Base-by-base conservation (phyloP, 768 basidiomycete species). In the Termitomyces bulborhizus region DNA sequence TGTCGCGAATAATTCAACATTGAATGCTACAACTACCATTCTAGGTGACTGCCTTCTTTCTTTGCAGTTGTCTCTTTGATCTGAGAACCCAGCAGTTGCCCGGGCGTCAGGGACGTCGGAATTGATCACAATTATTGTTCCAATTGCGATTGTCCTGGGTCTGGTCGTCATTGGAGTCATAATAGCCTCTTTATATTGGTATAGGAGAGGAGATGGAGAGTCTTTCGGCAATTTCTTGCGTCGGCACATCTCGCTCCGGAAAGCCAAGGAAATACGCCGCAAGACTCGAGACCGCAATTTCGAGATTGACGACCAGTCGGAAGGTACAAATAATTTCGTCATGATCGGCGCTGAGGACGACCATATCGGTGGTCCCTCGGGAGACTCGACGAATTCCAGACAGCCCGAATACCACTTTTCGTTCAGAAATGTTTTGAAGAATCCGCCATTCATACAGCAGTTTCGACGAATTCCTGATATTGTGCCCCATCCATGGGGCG, bases 231-330 rank as follows among this genome's bases (percentile, higher is more conserved):
- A 27, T 39, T 46, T 60, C 24, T 18, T 43, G 42, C 32, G 29
- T 18, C 18, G 53, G 27, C 24, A 15, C 16, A 2, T 41, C 37
- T 42, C 49, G 26, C 21, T 50, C 11, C 42, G 50, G 32, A 47
- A 29, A 26, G 42, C 57, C 12, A 56, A 43, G 0, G 56, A 53
- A 43, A 55, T 67, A 31, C 58, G 37, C 18, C 54, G 46, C 11
- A 41, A 16, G 15, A 32, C 7, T 11, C 57, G 52, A 29, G 36
- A 46, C 36, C 36, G 27, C 15, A 11, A 41, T 34, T 66, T 61
- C 51, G 50, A 46, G 6, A 66, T 67, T 36, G 66, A 67, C 53
- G 50, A 21, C 11, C 15, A 13, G 13, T n/a, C 54, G 9, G 54
- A 44, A 27, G 59, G 56, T 12, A 48, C 31, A 12, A 60, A 64